These are phyloP conservation scores for Neonothopanus nambi DNA, from an alignment of 1,284 basidiomycete genomes.

Conservation along the genomic window DNA sequence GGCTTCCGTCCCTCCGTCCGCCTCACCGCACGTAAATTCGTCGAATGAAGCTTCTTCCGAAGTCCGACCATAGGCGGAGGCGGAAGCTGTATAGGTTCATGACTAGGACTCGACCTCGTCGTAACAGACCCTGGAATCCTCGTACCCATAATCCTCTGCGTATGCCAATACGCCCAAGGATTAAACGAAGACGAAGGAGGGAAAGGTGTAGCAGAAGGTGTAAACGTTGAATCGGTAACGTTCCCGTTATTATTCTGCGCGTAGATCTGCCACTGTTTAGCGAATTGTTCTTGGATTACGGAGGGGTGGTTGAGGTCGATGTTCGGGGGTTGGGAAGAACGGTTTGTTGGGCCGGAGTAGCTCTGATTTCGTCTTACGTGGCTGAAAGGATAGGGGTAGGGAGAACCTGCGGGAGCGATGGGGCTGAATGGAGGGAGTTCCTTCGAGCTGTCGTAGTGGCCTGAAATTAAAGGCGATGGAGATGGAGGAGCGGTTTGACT, in stretches of 20 bases:
- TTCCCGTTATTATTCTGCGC: constrained; percentile 67
- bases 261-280: constrained; percentile 73
- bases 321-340: constrained; percentile 40
- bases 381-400: constrained; percentile 73
- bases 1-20: constrained; percentile 41
- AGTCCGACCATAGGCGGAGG: constrained; percentile 38
- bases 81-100: constrained; percentile 64
- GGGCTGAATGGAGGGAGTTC: constrained; percentile 46
- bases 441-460: constrained; percentile 32
- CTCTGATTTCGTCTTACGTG: constrained; percentile 60
- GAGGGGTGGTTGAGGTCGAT: constrained; percentile 52
- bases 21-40: constrained; percentile 16
- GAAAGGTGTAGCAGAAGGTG: constrained; percentile 70
- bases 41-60: constrained; percentile 30
- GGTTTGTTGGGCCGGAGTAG: constrained; percentile 33
- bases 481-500: constrained; percentile 70
- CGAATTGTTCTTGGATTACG: constrained; percentile 64
- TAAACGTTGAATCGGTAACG: constrained; percentile 69
- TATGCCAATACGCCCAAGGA: constrained; percentile 67
- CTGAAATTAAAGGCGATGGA: constrained; percentile 56
- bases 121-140: constrained; percentile 45
- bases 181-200: constrained; percentile 54
- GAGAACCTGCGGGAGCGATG: constrained; percentile 59
- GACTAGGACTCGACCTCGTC: constrained; percentile 72
- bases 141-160: constrained; percentile 43